Percentiles rank a stretch among this genome's conserved stretches.
These are phyloP conservation scores for Petrea volubilis DNA, from an alignment of 257 asterid species.

Conservation along the genomic window DNA sequence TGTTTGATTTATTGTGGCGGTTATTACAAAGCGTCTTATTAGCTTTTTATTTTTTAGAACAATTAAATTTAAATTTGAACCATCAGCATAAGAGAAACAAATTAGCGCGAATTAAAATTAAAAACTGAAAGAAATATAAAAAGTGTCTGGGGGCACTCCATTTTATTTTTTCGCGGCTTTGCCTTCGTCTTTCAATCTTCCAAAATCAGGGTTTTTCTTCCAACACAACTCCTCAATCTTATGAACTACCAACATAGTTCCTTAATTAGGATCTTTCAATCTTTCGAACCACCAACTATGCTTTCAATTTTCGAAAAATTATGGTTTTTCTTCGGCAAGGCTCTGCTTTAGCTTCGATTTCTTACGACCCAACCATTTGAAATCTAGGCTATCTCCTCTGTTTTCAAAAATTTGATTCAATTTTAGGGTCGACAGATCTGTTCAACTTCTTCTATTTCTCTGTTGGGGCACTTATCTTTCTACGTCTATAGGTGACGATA, in stretches of 20 bases:
- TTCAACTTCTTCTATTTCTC: constrained; percentile 16
- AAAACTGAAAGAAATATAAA: constrained; percentile 21
- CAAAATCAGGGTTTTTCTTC: constrained; percentile 42
- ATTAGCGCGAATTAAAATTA: too few relatives aligned
- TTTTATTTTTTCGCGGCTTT: constrained; percentile 36
- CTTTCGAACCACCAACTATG: too few relatives aligned
- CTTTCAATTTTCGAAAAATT: too few relatives aligned
- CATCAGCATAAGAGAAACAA: too few relatives aligned
- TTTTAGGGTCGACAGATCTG: constrained; percentile 65
- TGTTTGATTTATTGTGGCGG: too few relatives aligned
- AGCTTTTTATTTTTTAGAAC: too few relatives aligned
- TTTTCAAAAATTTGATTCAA: constrained; percentile 16
- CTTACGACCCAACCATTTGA: constrained; percentile 9
- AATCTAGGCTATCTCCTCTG: constrained; percentile 29
- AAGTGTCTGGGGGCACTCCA: constrained; percentile 34
- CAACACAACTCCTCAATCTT: constrained; percentile 15
- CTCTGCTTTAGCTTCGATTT: constrained; percentile 19
- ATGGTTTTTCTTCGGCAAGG: constrained; percentile 26
- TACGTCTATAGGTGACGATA: constrained; percentile 29
- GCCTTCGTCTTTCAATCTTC: constrained; percentile 31
- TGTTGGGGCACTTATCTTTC: constrained; percentile 20
- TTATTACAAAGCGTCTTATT: too few relatives aligned
- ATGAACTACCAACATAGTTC: too few relatives aligned
- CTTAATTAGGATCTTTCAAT: too few relatives aligned
- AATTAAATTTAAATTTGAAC: too few relatives aligned